Conservation (phyloP, 2,329 filamentous ascomycete species). For the Pyricularia grisea region DNA sequence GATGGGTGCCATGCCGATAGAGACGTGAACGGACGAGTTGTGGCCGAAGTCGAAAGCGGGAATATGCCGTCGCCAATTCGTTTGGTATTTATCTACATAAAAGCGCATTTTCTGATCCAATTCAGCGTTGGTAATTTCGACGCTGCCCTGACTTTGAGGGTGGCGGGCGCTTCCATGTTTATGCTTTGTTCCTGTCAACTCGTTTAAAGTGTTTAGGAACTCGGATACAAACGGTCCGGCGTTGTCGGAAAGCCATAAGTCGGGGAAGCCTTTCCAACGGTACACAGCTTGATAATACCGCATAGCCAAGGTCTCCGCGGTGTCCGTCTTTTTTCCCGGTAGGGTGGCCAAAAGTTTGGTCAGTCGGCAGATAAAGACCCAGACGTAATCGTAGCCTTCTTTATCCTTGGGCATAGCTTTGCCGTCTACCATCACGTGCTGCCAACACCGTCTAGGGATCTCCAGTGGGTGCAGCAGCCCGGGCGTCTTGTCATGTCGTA, state of each 20-base stretch:
- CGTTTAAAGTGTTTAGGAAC: too few relatives aligned
- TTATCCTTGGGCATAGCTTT: slow-evolving; percentile 1
- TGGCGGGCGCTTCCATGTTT: too few relatives aligned
- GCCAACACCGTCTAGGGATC: not conserved
- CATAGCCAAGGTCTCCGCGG: too few relatives aligned
- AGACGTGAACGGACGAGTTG: not conserved
- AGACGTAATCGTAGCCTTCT: not conserved
- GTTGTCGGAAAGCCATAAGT: too few relatives aligned
- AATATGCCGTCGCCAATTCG: not conserved
- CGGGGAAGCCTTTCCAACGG: too few relatives aligned
- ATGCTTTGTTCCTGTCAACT: too few relatives aligned
- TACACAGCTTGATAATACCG: too few relatives aligned
- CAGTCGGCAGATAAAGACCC: not conserved
- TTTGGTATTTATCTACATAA: not conserved
- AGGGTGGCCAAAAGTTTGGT: not conserved
- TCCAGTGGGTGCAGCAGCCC: not conserved
- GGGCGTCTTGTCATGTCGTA: slow-evolving; percentile 1
- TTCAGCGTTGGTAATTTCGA: too few relatives aligned
- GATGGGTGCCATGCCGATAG: not conserved
- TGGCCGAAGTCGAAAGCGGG: too few relatives aligned
- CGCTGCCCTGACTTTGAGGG: too few relatives aligned
- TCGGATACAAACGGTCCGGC: too few relatives aligned
- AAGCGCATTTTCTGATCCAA: not conserved
- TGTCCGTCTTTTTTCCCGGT: too few relatives aligned
- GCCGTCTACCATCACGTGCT: slow-evolving; percentile 3